Conservation (phyloP, 1,284 basidiomycete genomes). For the Ceratobasidium theobromae region DNA sequence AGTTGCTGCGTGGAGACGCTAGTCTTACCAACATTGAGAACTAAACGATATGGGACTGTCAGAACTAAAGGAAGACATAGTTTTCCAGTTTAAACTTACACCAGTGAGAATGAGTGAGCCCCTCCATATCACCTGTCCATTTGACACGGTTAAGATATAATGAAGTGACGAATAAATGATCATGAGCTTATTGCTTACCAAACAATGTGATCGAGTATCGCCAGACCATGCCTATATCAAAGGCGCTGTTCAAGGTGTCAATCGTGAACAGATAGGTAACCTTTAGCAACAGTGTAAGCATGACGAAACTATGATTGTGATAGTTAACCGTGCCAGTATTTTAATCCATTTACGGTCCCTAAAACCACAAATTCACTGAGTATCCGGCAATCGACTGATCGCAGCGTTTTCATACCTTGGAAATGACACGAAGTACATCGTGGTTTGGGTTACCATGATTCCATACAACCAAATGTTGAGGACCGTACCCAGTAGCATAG, state of each 20-base stretch:
- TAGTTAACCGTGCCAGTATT: not conserved
- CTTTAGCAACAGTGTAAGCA: not conserved
- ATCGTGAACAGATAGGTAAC: not conserved
- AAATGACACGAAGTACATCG: not conserved
- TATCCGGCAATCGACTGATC: not conserved
- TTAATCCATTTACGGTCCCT: slow-evolving; percentile 18
- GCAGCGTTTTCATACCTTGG: not conserved
- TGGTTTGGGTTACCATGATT: not conserved
- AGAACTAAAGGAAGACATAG: not conserved
- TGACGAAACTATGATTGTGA: not conserved
- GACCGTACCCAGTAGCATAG: not conserved
- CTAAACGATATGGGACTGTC: not conserved
- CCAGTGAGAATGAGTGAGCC: slow-evolving; percentile 10
- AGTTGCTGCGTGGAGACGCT: not conserved
- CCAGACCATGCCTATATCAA: slow-evolving; percentile 7
- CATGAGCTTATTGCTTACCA: not conserved
- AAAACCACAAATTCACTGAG: not conserved
- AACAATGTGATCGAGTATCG: slow-evolving; percentile 23
- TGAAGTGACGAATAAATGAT: not conserved
- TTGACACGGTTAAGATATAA: no score
- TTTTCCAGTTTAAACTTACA: not conserved
- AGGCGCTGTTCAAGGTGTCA: slow-evolving; percentile 6
- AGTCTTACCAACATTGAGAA: not conserved
- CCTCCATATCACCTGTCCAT: slow-evolving; percentile 2
- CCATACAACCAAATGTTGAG: slow-evolving; percentile 20